Evolutionary conservation across 2,329 filamentous ascomycete genomes (phyloP).

Genomic region (Colletotrichum falcatum): DNA sequence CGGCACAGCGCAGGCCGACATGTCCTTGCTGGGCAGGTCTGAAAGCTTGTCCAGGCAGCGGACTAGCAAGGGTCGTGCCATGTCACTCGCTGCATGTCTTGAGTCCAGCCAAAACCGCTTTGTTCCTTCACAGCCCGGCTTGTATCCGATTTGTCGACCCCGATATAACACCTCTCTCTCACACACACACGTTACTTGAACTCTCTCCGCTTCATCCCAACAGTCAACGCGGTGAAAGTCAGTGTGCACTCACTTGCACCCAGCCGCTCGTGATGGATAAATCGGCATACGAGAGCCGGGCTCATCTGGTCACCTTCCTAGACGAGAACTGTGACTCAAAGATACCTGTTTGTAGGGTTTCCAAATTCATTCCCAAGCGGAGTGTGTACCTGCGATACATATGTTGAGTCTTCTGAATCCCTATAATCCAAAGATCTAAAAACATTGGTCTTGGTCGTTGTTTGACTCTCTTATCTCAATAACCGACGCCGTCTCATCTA

Average conservation of each 20-base stretch:
- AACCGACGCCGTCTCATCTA: background rate
- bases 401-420: background rate
- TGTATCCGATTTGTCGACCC: background rate
- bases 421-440: background rate
- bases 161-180: background rate
- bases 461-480: background rate
- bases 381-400: background rate
- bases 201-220: background rate
- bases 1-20: slow-evolving; percentile 12
- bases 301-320: background rate
- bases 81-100: background rate
- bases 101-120: background rate
- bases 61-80: background rate
- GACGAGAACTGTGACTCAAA: slow-evolving; percentile 3
- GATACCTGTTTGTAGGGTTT: background rate
- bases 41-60: background rate
- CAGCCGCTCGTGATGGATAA: background rate
- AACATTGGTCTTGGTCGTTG: background rate
- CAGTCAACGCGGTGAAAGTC: background rate
- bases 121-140: background rate
- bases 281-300: background rate
- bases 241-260: background rate
- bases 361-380: accelerated
- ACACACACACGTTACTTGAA: background rate
- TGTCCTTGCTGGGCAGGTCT: background rate